Evolutionary conservation across 2,329 filamentous ascomycete genomes (phyloP).

Genomic region (Ophiostoma quercus): DNA sequence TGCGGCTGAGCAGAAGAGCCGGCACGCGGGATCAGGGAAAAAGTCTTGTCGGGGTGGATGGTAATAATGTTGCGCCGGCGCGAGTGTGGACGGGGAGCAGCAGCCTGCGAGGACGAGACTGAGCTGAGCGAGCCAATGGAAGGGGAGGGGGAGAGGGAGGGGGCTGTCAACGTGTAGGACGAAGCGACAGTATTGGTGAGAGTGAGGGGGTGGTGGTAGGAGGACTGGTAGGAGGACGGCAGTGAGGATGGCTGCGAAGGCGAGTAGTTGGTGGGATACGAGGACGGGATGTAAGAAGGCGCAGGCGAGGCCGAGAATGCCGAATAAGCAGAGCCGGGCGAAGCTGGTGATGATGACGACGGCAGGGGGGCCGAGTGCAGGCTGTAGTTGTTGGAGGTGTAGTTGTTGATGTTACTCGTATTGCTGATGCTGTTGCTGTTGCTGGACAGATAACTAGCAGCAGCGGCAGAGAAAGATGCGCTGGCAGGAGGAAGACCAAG

Average conservation of each 20-base stretch:
- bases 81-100: constrained; percentile 34
- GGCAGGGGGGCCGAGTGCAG: constrained; percentile 6
- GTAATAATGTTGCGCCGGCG: constrained; percentile 45
- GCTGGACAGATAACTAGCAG: constrained; percentile 16
- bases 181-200: constrained; percentile 19
- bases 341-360: constrained; percentile 16
- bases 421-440: constrained; percentile 11
- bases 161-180: constrained; percentile 23
- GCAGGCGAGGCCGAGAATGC: constrained; percentile 15
- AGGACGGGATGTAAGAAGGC: constrained; percentile 12
- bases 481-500: constrained; percentile 20
- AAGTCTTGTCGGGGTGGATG: constrained; percentile 54
- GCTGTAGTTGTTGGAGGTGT: constrained; percentile 17
- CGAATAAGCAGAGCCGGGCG: background rate
- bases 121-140: constrained; percentile 25
- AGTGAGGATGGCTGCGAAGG: background rate
- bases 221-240: constrained; percentile 14
- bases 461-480: constrained; percentile 23
- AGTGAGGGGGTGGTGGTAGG: constrained; percentile 13
- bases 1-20: background rate
- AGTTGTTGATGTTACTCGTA: background rate
- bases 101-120: constrained; percentile 28
- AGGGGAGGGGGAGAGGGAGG: constrained; percentile 23
- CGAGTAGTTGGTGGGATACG: constrained; percentile 13
- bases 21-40: constrained; percentile 44